Conservation (phyloP, 73 alveolate genomes). For the Diophrys sp. region DNA sequence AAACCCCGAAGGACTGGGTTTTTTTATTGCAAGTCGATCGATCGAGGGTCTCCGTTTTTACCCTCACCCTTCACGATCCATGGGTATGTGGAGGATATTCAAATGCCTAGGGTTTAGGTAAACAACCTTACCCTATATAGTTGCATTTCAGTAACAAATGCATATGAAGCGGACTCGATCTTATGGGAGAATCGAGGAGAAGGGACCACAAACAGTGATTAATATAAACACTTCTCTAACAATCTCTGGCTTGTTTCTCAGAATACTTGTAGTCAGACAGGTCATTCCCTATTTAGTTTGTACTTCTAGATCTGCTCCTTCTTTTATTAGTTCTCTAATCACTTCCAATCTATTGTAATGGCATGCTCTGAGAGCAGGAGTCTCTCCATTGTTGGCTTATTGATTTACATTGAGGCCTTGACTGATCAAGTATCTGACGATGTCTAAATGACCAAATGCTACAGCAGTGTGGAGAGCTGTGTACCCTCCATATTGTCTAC, state of each 20-base stretch:
- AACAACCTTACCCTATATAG: no score
- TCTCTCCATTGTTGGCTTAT: not conserved
- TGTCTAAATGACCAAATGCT: not conserved
- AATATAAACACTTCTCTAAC: no score
- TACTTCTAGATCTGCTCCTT: not conserved
- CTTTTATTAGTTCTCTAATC: not conserved
- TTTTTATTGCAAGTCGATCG: no score
- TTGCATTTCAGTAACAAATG: no score
- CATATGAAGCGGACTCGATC: no score
- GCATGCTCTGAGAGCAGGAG: constrained; percentile 4
- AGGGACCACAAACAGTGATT: no score
- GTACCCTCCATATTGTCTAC: not conserved
- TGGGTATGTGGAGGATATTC: no score
- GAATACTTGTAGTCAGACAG: not conserved
- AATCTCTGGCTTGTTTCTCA: constrained; percentile 16
- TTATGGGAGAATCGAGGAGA: no score
- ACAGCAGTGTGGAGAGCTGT: not conserved
- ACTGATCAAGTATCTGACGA: not conserved
- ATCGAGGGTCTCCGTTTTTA: no score
- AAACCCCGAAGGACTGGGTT: no score
- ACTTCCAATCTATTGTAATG: constrained; percentile 3
- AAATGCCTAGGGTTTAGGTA: no score
- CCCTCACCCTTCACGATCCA: no score
- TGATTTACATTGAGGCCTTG: not conserved
- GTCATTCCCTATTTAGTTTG: not conserved